Evolutionary conservation across 140 eudicot species (phyloP).

Genomic region (Cichorium intybus): DNA sequence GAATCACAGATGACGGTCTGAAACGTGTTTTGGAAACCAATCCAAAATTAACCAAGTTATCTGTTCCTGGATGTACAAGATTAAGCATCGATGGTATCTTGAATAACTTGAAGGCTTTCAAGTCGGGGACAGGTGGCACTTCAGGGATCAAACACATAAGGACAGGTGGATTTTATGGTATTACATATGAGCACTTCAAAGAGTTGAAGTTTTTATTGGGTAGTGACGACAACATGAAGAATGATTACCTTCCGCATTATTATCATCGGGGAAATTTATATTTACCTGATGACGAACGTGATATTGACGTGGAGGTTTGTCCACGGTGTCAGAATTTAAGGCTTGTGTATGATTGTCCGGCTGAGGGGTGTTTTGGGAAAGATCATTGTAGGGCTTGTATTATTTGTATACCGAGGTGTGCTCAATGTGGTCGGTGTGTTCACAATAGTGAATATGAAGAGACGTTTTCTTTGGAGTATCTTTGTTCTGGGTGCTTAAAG

Average conservation of each 20-base stretch:
- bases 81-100: conserved; percentile 66
- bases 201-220: conserved; percentile 61
- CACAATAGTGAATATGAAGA: conserved; percentile 60
- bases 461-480: conserved; percentile 63
- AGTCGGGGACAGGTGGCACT: conserved; percentile 29
- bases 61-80: conserved; percentile 83
- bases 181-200: conserved; percentile 61
- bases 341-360: conserved; percentile 85
- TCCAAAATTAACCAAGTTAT: conserved; percentile 64
- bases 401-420: conserved; percentile 74
- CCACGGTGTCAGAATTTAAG: conserved; percentile 71
- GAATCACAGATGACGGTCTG: conserved; percentile 76
- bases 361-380: conserved; percentile 56
- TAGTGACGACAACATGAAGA: conserved; percentile 19
- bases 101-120: conserved; percentile 44
- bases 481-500: conserved; percentile 59
- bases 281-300: conserved; percentile 71
- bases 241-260: conserved; percentile 46
- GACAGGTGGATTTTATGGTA: conserved; percentile 72
- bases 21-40: conserved; percentile 57
- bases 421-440: conserved; percentile 78
- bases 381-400: conserved; percentile 75
- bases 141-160: conserved; percentile 66
- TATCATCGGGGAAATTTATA: conserved; percentile 48
- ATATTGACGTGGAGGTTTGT: conserved; percentile 78